phyloP scores from a whole-genome alignment of 2,329 filamentous ascomycete species.

The Uncinocarpus reesii region DNA sequence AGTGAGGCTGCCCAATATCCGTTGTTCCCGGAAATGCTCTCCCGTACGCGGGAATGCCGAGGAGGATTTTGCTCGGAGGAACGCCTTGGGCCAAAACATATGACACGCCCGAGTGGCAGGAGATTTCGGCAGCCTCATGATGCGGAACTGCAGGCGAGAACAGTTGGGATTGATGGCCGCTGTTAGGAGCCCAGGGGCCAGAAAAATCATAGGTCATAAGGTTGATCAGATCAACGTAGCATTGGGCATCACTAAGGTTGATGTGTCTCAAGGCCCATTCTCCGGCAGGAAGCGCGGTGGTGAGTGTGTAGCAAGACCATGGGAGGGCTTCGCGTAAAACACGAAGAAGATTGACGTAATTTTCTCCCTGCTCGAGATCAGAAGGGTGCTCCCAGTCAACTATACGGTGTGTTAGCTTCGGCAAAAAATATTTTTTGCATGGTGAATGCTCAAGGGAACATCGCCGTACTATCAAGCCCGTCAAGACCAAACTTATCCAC shows the following conservation, averaged over 20 bases:
- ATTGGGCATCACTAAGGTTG: constrained; percentile 51
- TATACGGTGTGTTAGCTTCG: constrained; percentile 26
- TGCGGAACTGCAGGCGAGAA: constrained; percentile 47
- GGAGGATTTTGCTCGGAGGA: constrained; percentile 58
- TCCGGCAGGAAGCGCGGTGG: constrained; percentile 60
- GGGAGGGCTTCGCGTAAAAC: constrained; percentile 58
- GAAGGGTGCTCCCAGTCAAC: constrained; percentile 74
- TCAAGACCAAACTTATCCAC: constrained; percentile 62
- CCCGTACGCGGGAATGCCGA: constrained; percentile 67
- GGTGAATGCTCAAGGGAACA: not conserved
- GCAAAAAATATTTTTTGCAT: not conserved
- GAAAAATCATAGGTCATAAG: constrained; percentile 73
- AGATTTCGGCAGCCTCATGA: constrained; percentile 47
- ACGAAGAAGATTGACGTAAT: constrained; percentile 61
- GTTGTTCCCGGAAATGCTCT: constrained; percentile 59
- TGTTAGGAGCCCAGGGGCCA: constrained; percentile 56
- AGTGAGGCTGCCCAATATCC: constrained; percentile 48
- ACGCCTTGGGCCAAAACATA: constrained; percentile 59
- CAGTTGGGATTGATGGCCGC: constrained; percentile 67
- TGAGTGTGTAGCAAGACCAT: constrained; percentile 57
- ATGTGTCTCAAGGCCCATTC: constrained; percentile 58
- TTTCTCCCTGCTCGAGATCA: constrained; percentile 53
- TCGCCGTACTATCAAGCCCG: constrained; percentile 60
- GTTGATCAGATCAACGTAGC: constrained; percentile 65
- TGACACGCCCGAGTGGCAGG: constrained; percentile 55